Evolutionary conservation across 306 rosid species (phyloP), one percentile per base, ranked within the genome.

Genomic region (Oemleria cerasiformis): DNA sequence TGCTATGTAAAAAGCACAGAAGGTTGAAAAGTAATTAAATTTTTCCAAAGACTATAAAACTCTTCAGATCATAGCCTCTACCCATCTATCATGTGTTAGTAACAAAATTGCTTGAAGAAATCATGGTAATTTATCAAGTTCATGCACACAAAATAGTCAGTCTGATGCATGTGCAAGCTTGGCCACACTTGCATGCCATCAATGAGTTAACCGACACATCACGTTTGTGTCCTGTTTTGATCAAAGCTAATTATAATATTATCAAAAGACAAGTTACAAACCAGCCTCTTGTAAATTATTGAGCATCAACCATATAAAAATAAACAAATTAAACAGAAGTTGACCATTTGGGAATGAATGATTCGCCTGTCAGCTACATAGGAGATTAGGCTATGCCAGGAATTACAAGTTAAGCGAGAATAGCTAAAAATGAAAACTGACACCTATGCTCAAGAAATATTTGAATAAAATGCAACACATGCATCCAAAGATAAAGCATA

Each of bases 371-470:
- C 45, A 38, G 65, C 20, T 30, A 30, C 7, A 38, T 61, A 1
- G 13, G 65, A 19, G 23, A 61, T 61, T 45, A 16, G 7, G 64
- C 65, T 61, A 61, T 17, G 45, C 6, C 15, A 61, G 45, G 55
- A 8, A 4, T 23, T 36, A 20, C 39, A 7, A 61, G 39, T 41
- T 30, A 30, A 2, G 36, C 36, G 3, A 30, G 36, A 3, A 30
- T 30, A 30, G 14, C 19, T 39, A 44, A 63, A 51, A 39, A 9
- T 10, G 17, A 50, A 34, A 19, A 19, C 36, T 50, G 23, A 15
- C 45, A 16, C 42, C 5, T 60, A 69, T 69, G 50, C 53, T 45
- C 53, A 55, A 19, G 55, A 39, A 45, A 34, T 55, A 72, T 60
- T 15, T 40, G 50, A 21, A 47, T 13, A 59, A 39, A 34, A 40